Percentiles rank a stretch among this genome's conserved stretches.
Evolutionary conservation across 2,329 filamentous ascomycete genomes (phyloP).

Genomic region (Elsinoe perseae): DNA sequence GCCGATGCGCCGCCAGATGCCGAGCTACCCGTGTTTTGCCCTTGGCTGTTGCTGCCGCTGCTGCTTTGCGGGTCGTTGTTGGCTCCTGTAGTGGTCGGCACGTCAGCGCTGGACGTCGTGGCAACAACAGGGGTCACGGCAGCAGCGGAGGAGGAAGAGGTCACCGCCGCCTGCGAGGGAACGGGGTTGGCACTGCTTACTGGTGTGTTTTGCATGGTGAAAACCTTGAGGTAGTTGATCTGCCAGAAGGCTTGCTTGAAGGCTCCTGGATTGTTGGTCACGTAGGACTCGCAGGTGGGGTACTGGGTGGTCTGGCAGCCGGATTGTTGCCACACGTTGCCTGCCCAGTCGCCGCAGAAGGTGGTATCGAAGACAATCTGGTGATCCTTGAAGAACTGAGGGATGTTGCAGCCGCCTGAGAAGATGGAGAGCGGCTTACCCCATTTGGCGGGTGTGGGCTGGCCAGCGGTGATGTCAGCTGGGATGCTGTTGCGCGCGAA

Average conservation of each 20-base stretch:
- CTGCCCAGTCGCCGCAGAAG: conserved; percentile 37
- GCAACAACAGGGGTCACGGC: neutral
- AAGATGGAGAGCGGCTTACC: conserved; percentile 58
- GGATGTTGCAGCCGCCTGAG: conserved; percentile 55
- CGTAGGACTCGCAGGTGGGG: conserved; percentile 27
- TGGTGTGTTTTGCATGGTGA: conserved; percentile 22
- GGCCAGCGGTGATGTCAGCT: conserved; percentile 35
- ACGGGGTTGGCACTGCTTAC: neutral
- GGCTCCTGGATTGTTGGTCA: conserved; percentile 29
- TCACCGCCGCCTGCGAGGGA: neutral
- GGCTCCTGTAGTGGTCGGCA: neutral
- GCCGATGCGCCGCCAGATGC: neutral
- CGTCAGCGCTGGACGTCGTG: neutral
- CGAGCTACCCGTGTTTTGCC: neutral
- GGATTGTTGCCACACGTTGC: conserved; percentile 38
- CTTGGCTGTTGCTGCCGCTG: neutral
- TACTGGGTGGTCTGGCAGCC: conserved; percentile 29
- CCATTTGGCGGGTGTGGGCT: conserved; percentile 56
- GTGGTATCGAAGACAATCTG: conserved; percentile 35
- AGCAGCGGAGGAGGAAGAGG: neutral
- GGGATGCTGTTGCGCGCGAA: conserved; percentile 32
- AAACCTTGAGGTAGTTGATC: conserved; percentile 35
- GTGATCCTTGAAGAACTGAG: conserved; percentile 56
- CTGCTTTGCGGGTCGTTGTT: neutral
- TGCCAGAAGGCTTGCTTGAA: conserved; percentile 36